Percentiles rank a stretch among this genome's conserved stretches.
phyloP scores from a whole-genome alignment of 768 basidiomycete genomes.

The Lactifluus rugatus region DNA sequence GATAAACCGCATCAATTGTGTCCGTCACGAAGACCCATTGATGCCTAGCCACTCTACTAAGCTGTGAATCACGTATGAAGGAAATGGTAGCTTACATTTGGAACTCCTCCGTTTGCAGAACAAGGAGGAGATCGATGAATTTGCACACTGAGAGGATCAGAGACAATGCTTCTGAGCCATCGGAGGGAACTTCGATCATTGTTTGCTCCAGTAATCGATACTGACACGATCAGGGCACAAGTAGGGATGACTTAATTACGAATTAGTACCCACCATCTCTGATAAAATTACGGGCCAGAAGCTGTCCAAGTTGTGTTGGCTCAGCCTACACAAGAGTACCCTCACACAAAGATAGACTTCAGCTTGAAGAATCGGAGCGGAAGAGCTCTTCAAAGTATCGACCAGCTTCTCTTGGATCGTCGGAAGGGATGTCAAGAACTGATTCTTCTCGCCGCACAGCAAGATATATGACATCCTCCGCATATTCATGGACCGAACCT shows the following conservation, averaged over 20 bases:
- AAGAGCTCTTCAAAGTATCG: slow-evolving; percentile 73
- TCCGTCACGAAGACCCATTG: slow-evolving; percentile 99
- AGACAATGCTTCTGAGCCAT: slow-evolving; percentile 77
- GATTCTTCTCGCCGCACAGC: slow-evolving; percentile 84
- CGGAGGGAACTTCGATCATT: slow-evolving; percentile 57
- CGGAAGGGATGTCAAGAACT: slow-evolving; percentile 82
- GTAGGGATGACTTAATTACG: neutral
- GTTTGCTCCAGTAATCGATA: slow-evolving; percentile 84
- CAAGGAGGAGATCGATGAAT: slow-evolving; percentile 85
- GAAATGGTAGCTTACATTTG: slow-evolving; percentile 59
- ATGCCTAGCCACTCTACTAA: slow-evolving; percentile 41
- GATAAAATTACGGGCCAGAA: slow-evolving; percentile 96
- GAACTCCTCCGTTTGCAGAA: slow-evolving; percentile 93
- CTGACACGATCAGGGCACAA: slow-evolving; percentile 33
- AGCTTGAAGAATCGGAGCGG: slow-evolving; percentile 78
- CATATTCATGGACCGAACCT: slow-evolving; percentile 75
- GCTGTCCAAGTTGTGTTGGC: slow-evolving; percentile 83
- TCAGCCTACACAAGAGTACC: slow-evolving; percentile 82
- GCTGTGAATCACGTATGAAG: neutral
- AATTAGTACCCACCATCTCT: slow-evolving; percentile 55
- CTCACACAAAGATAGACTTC: slow-evolving; percentile 94
- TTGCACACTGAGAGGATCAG: slow-evolving; percentile 86
- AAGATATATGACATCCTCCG: slow-evolving; percentile 80
- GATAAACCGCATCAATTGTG: slow-evolving; percentile 90
- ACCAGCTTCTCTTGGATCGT: slow-evolving; percentile 96